Evolutionary conservation across 441 rosid species (phyloP), one percentile per base, ranked within the genome.

Genomic region (Gossypium davidsonii): DNA sequence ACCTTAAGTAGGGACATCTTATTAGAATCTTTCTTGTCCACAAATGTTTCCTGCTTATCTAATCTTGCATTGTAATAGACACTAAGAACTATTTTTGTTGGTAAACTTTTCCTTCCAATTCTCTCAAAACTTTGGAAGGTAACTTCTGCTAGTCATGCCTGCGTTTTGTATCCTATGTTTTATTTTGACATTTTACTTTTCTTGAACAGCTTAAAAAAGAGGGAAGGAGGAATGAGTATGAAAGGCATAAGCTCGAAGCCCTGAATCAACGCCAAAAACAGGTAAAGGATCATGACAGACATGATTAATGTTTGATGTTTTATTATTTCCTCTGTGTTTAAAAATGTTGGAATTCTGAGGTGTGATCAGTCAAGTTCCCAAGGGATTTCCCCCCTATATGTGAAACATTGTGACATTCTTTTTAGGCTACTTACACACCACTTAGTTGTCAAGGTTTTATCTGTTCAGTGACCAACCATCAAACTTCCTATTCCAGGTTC

Each of bases 171-270:
- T 48, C 49, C 23, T 63, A 28, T 73, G 2, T 57, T 56, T 21
- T 64, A 31, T 34, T 17, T 68, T 31, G 72, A 52, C 55, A 61
- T 78, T 63, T 31, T 17, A 31, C 52, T 73, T 74, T 75, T 72
- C 60, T 51, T 73, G 74, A 58, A 55, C 90, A 89, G 93, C 85
- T 89, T 53, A 86, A 80, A 80, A 87, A 85, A 83, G 91, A 87
- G 77, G 91, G 93, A 64, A 86, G 93, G 72, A 89, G 83, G 75
- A 87, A 85, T 73, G 91, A 89, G 60, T 85, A 86, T 71, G 94
- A 84, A 81, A 77, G 89, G 67, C 84, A 84, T 77, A 90, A 90
- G 78, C 87, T 90, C 59, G 86, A 90, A 84, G 82, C 89, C 15
- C 79, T 86, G 44, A 90, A 88, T 75, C 89, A 77, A 75, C 86